A percentile compares a stretch with the other conserved stretches of the same genome.
phyloP scores from a whole-genome alignment of 2,329 filamentous ascomycete genomes.

The Leptoxyphium fumago region DNA sequence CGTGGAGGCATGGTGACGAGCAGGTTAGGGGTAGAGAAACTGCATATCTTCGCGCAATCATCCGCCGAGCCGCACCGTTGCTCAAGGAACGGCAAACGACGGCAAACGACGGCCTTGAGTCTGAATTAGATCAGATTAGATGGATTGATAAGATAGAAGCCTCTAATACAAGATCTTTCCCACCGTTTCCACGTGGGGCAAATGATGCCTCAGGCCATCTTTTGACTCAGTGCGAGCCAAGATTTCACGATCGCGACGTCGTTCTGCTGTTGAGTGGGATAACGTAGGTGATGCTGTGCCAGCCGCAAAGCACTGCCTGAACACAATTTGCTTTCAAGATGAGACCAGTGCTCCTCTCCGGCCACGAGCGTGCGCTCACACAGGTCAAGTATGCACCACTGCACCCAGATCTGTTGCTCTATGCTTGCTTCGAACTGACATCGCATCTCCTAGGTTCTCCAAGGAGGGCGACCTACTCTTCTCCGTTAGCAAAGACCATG shows the following conservation, averaged over 20 bases:
- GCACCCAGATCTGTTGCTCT: background rate
- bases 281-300: background rate
- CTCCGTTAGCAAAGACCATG: constrained; percentile 89
- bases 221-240: background rate
- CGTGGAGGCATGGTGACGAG: too few species aligned
- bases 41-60: too few species aligned
- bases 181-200: background rate
- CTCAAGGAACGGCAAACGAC: too few species aligned
- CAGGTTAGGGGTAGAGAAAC: too few species aligned
- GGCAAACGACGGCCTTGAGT: too few species aligned
- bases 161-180: background rate
- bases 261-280: background rate
- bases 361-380: constrained; percentile 46
- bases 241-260: background rate
- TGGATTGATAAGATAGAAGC: background rate
- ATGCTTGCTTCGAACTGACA: background rate
- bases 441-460: constrained; percentile 51
- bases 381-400: constrained; percentile 13
- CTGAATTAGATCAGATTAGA: too few species aligned
- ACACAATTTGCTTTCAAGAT: constrained; percentile 43
- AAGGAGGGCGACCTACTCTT: constrained; percentile 94
- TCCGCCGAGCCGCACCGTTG: too few species aligned
- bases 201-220: background rate
- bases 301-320: background rate
- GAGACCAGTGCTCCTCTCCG: constrained; percentile 91